These are phyloP conservation scores for Kuraishia borneana DNA, from an alignment of 805 yeast genomes.

Conservation along the genomic window DNA sequence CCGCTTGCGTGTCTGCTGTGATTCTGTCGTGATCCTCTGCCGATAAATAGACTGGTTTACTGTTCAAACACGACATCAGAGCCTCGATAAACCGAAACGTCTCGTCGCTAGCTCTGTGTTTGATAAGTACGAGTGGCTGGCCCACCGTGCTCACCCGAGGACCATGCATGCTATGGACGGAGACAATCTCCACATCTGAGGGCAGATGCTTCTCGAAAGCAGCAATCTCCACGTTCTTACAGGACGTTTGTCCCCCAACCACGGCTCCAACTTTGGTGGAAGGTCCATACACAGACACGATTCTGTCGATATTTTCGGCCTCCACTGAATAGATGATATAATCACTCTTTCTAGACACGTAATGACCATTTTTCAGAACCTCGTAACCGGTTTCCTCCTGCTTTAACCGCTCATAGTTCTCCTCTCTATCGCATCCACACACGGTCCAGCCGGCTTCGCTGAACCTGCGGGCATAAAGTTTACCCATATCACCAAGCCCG, in stretches of 20 bases:
- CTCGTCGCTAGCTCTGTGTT: slow-evolving; percentile 52
- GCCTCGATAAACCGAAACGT: slow-evolving; percentile 50
- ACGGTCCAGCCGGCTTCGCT: slow-evolving; percentile 82
- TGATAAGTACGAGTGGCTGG: slow-evolving; percentile 83
- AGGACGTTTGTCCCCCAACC: slow-evolving; percentile 97
- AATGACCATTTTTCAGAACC: slow-evolving; percentile 69
- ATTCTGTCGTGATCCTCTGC: slow-evolving; percentile 90
- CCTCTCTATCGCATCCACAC: slow-evolving; percentile 80
- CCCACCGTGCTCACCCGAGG: slow-evolving; percentile 84
- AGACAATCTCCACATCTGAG: slow-evolving; percentile 66
- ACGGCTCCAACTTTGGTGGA: slow-evolving; percentile 80
- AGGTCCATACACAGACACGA: slow-evolving; percentile 73
- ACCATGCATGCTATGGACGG: slow-evolving; percentile 91
- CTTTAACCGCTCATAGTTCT: slow-evolving; percentile 34
- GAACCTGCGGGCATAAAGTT: slow-evolving; percentile 70
- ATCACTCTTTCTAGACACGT: slow-evolving; percentile 72
- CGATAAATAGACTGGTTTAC: slow-evolving; percentile 64
- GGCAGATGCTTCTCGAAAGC: slow-evolving; percentile 79
- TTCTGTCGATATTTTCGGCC: slow-evolving; percentile 69
- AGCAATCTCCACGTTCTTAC: slow-evolving; percentile 80
- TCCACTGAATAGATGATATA: slow-evolving; percentile 87
- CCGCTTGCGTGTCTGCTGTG: slow-evolving; percentile 98
- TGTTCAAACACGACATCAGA: slow-evolving; percentile 61
- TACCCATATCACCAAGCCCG: slow-evolving; percentile 97
- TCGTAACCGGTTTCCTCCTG: slow-evolving; percentile 34